These are phyloP conservation scores for Aspergillus bridgeri DNA, from an alignment of 495 filamentous ascomycete species.

Conservation along the genomic window DNA sequence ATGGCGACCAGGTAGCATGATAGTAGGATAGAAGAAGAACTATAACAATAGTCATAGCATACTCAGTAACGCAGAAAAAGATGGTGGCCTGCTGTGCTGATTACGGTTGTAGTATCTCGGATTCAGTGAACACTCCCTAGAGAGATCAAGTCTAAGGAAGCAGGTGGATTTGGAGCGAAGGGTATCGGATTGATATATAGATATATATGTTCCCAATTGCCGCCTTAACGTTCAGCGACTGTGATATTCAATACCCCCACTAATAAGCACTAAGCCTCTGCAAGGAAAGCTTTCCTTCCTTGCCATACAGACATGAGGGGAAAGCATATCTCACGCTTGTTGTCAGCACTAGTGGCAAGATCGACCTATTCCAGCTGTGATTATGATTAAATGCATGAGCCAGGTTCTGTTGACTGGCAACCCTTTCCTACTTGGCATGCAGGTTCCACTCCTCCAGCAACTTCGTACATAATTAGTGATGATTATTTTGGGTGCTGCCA, in stretches of 20 bases:
- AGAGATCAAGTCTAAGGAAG: too few relatives aligned
- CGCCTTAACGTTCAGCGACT: background rate
- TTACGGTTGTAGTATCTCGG: too few relatives aligned
- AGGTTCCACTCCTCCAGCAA: background rate
- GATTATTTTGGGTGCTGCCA: background rate
- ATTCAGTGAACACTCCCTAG: too few relatives aligned
- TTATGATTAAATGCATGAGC: background rate
- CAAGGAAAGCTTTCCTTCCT: background rate
- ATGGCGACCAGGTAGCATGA: too few relatives aligned
- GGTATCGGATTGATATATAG: background rate
- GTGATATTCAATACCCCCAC: background rate
- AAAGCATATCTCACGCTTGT: background rate
- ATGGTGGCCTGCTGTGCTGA: too few relatives aligned
- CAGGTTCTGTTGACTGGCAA: background rate
- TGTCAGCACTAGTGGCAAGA: background rate
- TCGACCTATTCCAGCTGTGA: background rate
- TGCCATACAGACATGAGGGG: background rate
- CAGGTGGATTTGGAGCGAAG: too few relatives aligned
- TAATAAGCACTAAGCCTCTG: background rate
- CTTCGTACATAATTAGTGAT: background rate
- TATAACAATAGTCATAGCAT: too few relatives aligned
- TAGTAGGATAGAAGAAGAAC: too few relatives aligned
- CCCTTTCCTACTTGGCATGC: background rate
- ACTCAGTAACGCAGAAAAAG: too few relatives aligned
- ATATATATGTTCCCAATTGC: background rate